Percentiles rank a stretch among this genome's conserved stretches.
These are phyloP conservation scores for Stephanodiscus minutulus DNA, from an alignment of 108 stramenopile genomes.

Conservation along the genomic window DNA sequence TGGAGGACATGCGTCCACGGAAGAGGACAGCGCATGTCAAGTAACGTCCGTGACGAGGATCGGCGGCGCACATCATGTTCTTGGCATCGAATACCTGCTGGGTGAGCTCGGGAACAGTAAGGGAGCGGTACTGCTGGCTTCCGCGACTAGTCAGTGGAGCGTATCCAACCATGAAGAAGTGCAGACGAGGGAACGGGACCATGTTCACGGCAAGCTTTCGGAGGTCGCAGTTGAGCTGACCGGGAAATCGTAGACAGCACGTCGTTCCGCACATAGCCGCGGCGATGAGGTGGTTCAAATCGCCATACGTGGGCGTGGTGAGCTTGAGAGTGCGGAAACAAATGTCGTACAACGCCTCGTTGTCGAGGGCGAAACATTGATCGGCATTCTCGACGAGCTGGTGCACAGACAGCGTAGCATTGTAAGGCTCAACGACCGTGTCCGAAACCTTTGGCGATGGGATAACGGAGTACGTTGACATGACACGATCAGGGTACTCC, in stretches of 20 bases:
- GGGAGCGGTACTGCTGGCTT: slow-evolving; percentile 94
- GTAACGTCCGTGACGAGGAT: slow-evolving; percentile 99
- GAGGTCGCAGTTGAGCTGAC: slow-evolving; percentile 98
- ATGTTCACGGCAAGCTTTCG: slow-evolving; percentile 99
- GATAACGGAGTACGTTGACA: slow-evolving; percentile 90
- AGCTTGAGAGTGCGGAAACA: slow-evolving; percentile 95
- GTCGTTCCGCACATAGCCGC: slow-evolving; percentile 94
- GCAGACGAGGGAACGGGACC: slow-evolving; percentile 98
- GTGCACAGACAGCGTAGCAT: slow-evolving; percentile 96
- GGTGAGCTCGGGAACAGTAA: slow-evolving; percentile 97
- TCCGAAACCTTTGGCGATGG: slow-evolving; percentile 97
- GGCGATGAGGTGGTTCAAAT: slow-evolving; percentile 95
- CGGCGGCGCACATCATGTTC: slow-evolving; percentile 99
- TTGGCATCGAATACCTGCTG: slow-evolving; percentile 96
- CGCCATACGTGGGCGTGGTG: slow-evolving; percentile 88
- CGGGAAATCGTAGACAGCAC: slow-evolving; percentile 96
- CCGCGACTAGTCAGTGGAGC: slow-evolving; percentile 90
- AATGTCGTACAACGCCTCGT: slow-evolving; percentile 97
- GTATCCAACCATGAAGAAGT: slow-evolving; percentile 99
- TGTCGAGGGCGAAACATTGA: slow-evolving; percentile 95
- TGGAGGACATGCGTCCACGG: slow-evolving; percentile 97
- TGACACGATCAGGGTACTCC: slow-evolving; percentile 95
- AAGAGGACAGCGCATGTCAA: slow-evolving; percentile 98
- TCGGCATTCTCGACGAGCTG: slow-evolving; percentile 98
- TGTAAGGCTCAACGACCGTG: slow-evolving; percentile 97